Conservation (phyloP, 2,329 filamentous ascomycete genomes). For the Calonectria hawksworthii region DNA sequence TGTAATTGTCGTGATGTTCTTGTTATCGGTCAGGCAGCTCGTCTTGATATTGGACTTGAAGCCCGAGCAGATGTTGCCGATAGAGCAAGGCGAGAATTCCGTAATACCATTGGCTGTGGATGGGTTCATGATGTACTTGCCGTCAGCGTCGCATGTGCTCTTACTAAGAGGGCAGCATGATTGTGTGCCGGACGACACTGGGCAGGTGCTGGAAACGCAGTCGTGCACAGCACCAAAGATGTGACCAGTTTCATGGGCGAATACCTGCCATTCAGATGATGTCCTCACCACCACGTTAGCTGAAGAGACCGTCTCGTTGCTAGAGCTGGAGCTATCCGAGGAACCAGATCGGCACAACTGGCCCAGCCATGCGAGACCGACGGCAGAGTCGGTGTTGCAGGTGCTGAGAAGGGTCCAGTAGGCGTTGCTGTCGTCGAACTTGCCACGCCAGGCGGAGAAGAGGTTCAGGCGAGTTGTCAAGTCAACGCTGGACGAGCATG, state of each 20-base stretch:
- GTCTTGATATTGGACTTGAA: constrained; percentile 83
- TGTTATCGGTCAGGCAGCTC: constrained; percentile 87
- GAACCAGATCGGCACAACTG: constrained; percentile 81
- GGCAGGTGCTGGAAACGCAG: constrained; percentile 80
- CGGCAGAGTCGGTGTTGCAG: constrained; percentile 85
- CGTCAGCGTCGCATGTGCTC: constrained; percentile 79
- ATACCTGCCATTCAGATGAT: constrained; percentile 91
- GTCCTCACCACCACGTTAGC: constrained; percentile 93
- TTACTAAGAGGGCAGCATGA: constrained; percentile 85
- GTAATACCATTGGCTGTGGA: constrained; percentile 81
- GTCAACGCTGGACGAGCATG: constrained; percentile 72
- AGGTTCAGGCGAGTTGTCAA: constrained; percentile 86
- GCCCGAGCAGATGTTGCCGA: constrained; percentile 95
- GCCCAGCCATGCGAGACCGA: constrained; percentile 93
- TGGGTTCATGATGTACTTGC: constrained; percentile 96
- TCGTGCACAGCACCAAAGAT: constrained; percentile 98
- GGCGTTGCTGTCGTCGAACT: constrained; percentile 83
- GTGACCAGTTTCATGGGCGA: constrained; percentile 94
- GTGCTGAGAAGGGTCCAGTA: constrained; percentile 93
- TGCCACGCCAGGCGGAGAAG: constrained; percentile 91
- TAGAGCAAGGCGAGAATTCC: constrained; percentile 86
- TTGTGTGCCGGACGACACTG: constrained; percentile 66
- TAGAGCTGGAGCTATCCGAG: constrained; percentile 64
- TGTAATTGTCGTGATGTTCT: constrained; percentile 83
- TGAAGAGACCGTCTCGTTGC: constrained; percentile 82